Base-by-base conservation (phyloP, 2,329 filamentous ascomycete species). In the Trichoderma aggressivum region DNA sequence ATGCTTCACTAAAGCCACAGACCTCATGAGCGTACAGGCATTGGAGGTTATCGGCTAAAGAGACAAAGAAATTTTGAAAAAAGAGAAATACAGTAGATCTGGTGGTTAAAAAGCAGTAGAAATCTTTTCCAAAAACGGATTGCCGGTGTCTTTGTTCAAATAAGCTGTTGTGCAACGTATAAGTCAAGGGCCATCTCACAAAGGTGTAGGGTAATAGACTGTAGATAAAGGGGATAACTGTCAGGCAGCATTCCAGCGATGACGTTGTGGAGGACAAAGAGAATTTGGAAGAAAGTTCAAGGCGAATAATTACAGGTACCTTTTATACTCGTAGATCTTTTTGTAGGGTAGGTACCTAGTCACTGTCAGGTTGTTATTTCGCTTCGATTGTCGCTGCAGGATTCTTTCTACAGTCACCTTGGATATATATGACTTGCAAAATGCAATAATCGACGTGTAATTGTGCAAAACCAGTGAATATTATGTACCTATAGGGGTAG, bases 21-120 rank as follows among this genome's bases (percentile, higher is more conserved):
- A 47, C 11, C 11, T 47, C 10, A 43, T 43, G 34, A 47, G 16
- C 34, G 28, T 21, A 30, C 1, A 34, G n/a, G 18, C n/a, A 36
- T 62, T 34, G 56, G 18, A 39, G 58, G 58, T 34, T 39, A 32
- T 47, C 24, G 16, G 30, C 18, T 56, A n/a, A 47, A 55, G 7
- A 71, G 21, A 67, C 11, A 63, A 74, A 76, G 72, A 77, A 74
- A 18, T 59, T 56, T 26, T 26, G 53, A 59, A 76, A 75, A 79
- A 71, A 73, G 77, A 69, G 21, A 56, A 70, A 72, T 68, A 68
- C 47, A 68, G 64, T 60, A 60, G 64, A 68, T 59, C 24, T 47
- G 64, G 55, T 58, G 32, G 50, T 28, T 34, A 36, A 64, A 53
- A 73, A 74, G 34, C 50, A 50, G 36, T 61, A 55, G 56, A 36